Conservation (phyloP, 2,329 filamentous ascomycete genomes). For the Cladosporium sp. region DNA sequence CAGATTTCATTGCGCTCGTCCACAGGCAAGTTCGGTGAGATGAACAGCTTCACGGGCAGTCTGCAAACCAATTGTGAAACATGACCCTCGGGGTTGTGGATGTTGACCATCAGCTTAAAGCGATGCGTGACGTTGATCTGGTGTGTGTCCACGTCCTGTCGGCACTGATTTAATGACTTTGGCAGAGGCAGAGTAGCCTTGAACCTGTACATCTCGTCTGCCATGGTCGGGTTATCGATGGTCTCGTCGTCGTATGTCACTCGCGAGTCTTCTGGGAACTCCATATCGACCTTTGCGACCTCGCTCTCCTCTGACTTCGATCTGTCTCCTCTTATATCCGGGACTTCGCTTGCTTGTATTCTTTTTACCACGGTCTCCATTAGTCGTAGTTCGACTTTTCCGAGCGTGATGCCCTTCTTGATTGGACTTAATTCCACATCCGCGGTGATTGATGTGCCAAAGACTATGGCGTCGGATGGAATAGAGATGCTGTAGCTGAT, state of each 20-base stretch:
- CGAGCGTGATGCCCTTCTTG: slow-evolving; percentile 80
- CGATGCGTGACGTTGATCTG: slow-evolving; percentile 93
- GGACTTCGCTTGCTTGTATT: slow-evolving; percentile 31
- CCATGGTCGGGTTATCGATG: slow-evolving; percentile 34
- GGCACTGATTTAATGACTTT: slow-evolving; percentile 73
- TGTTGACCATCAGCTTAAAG: slow-evolving; percentile 81
- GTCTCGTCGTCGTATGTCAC: slow-evolving; percentile 36
- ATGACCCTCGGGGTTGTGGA: slow-evolving; percentile 93
- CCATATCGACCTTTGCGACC: slow-evolving; percentile 36
- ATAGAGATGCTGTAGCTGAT: slow-evolving; percentile 92
- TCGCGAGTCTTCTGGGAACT: slow-evolving; percentile 34
- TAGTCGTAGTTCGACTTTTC: slow-evolving; percentile 75
- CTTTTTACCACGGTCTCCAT: slow-evolving; percentile 65
- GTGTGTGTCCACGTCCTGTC: slow-evolving; percentile 84
- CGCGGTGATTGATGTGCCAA: slow-evolving; percentile 79
- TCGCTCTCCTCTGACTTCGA: slow-evolving; percentile 34
- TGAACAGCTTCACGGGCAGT: slow-evolving; percentile 87
- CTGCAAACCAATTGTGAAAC: slow-evolving; percentile 89
- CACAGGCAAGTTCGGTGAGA: slow-evolving; percentile 86
- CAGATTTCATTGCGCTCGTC: slow-evolving; percentile 78
- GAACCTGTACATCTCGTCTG: slow-evolving; percentile 58
- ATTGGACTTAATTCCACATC: slow-evolving; percentile 85
- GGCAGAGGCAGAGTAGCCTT: slow-evolving; percentile 64
- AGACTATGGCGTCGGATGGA: slow-evolving; percentile 89
- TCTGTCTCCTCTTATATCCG: slow-evolving; percentile 27